A percentile compares a stretch with the other conserved stretches of the same genome.
Evolutionary conservation across 225 moss, liverwort and hornwort species (phyloP).

Genomic region (Takakia lepidozioides): DNA sequence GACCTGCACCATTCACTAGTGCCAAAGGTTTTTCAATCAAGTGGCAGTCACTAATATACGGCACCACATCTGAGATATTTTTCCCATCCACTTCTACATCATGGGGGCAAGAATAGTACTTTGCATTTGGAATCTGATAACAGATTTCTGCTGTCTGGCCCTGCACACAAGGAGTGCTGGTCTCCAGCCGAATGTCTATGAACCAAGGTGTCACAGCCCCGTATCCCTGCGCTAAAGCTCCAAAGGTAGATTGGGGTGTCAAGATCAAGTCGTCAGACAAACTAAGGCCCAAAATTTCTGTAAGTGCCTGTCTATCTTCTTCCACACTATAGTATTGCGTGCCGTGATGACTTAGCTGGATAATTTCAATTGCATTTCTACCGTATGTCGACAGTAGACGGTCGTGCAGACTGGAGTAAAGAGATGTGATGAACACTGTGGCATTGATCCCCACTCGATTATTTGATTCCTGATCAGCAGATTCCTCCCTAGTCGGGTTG

Average conservation of each 20-base stretch:
- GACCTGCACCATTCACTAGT: conserved; percentile 11
- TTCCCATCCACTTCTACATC: conserved; percentile 3
- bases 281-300: conserved; percentile 47
- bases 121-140: conserved; percentile 21
- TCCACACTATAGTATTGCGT: conserved; percentile 36
- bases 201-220: conserved; percentile 65
- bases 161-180: conserved; percentile 13
- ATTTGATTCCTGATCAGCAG: no score
- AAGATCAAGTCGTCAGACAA: conserved; percentile 37
- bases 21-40: conserved; percentile 12
- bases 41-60: conserved; percentile 19
- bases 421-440: conserved; percentile 34
- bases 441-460: no score
- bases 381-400: conserved; percentile 25
- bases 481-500: conserved; percentile 5
- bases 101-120: conserved; percentile 16
- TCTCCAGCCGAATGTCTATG: conserved; percentile 27
- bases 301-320: conserved; percentile 42
- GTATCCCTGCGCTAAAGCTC: conserved; percentile 44
- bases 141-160: conserved; percentile 12
- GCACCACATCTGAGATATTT: conserved; percentile 16
- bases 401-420: conserved; percentile 31
- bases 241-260: conserved; percentile 50
- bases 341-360: conserved; percentile 43
- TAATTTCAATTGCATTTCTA: conserved; percentile 20